Conservation (phyloP, 225 moss, liverwort and hornwort genomes). For the Sphagnum tenellum region DNA sequence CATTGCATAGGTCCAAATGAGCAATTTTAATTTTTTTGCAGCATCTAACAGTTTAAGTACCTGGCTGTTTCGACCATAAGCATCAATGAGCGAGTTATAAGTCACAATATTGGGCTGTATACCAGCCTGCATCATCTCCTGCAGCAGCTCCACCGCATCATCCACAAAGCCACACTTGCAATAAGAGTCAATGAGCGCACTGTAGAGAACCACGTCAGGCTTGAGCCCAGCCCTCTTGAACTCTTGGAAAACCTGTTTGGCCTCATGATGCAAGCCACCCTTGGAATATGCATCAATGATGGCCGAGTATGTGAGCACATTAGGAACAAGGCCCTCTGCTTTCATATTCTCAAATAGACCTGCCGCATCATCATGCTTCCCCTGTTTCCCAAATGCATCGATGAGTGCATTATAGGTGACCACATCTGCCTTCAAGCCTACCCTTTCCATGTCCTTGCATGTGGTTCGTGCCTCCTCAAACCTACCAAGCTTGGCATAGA, state of each 20-base stretch:
- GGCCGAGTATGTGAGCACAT: slow-evolving; percentile 44
- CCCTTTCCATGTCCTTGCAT: too few relatives aligned
- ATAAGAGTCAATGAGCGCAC: slow-evolving; percentile 82
- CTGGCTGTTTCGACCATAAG: slow-evolving; percentile 75
- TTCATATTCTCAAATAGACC: slow-evolving; percentile 27
- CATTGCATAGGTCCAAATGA: too few relatives aligned
- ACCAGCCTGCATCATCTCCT: slow-evolving; percentile 91
- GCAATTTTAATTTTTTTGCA: too few relatives aligned
- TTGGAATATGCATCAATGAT: slow-evolving; percentile 91
- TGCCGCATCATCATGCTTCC: slow-evolving; percentile 9
- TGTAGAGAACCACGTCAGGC: slow-evolving; percentile 91
- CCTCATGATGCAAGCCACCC: slow-evolving; percentile 72
- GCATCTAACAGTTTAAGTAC: slow-evolving; percentile 13
- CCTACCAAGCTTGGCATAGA: slow-evolving; percentile 19
- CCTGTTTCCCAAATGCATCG: too few relatives aligned
- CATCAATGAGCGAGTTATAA: slow-evolving; percentile 95
- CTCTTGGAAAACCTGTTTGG: slow-evolving; percentile 63
- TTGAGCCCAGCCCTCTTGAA: slow-evolving; percentile 85
- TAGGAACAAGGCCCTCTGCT: slow-evolving; percentile 24
- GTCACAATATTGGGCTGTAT: slow-evolving; percentile 99
- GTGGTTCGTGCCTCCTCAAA: too few relatives aligned
- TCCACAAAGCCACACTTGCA: slow-evolving; percentile 87
- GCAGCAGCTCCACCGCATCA: slow-evolving; percentile 76
- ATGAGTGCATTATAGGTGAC: too few relatives aligned
- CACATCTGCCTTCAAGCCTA: too few relatives aligned